Base-by-base conservation (phyloP, 1,284 basidiomycete genomes). In the Tylopilus orsonianus region DNA sequence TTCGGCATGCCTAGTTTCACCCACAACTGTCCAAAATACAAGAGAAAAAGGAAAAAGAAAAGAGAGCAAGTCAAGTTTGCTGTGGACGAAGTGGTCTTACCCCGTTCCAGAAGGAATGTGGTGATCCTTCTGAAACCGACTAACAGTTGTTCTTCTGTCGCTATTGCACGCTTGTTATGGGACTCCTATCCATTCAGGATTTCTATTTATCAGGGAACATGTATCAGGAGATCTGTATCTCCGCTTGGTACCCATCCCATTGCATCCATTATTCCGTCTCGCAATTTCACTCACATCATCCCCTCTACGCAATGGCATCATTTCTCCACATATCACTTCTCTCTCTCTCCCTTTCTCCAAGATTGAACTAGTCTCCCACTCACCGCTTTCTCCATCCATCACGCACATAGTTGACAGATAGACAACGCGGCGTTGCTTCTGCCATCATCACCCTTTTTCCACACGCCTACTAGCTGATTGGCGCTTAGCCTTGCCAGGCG, bases 201-300 rank as follows among this genome's bases (percentile, higher is more conserved):
- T 60, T 62, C 48, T 67, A 66, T 63, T 67, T 67, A 63, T 64
- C 65, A 44, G 63, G 53, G 58, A 50, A 46, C 34, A 53, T 66
- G 62, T 61, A 67, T 55, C 53, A 52, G 59, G 54, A 56, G 61
- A 56, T 35, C 13, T 50, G 36, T 42, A 41, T 54, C 60, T 62
- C 58, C 49, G 29, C 33, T 46, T 44, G 56, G 62, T 57, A 61
- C 58, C 50, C 43, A 43, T 42, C 54, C 51, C 59, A 46, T 56
- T 45, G 49, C 61, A 64, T 61, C 55, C 49, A 50, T 55, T 45
- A 51, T 48, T 51, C 42, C 39, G 46, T 48, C 47, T 52, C 34
- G 53, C 53, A 61, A 65, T 60, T 52, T 60, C 59, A 49, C 41
- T 53, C 63, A 51, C 64, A 43, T 66, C 61, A 65, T 53, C 59